phyloP scores from a whole-genome alignment of 108 stramenopile genomes.

The Cylindrotheca closterium region DNA sequence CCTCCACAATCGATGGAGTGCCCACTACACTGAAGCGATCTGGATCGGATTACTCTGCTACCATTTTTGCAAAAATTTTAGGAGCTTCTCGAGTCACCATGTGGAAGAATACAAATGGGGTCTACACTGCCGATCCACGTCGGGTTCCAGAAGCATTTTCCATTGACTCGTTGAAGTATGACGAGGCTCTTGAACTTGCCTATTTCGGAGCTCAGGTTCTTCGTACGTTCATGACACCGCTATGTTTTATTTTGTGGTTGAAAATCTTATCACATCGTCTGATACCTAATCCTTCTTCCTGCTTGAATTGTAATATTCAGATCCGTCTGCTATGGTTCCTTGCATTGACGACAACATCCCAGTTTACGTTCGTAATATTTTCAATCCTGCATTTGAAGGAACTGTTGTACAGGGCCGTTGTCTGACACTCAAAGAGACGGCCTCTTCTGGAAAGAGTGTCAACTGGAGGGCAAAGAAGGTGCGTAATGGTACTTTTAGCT shows the following conservation, averaged over 20 bases:
- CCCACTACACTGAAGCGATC: conserved; percentile 95
- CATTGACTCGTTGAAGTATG: conserved; percentile 79
- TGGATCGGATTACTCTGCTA: conserved; percentile 94
- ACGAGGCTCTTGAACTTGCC: conserved; percentile 95
- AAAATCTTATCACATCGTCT: too few relatives aligned
- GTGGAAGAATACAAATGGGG: conserved; percentile 99
- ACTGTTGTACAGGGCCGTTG: conserved; percentile 81
- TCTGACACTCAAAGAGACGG: conserved; percentile 44
- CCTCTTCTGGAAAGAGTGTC: conserved; percentile 35
- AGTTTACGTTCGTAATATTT: conserved; percentile 95
- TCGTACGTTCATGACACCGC: conserved; percentile 80
- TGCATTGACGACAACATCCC: conserved; percentile 80
- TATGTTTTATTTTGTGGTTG: conserved; percentile 73
- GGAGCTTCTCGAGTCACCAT: conserved; percentile 91
- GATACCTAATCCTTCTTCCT: too few relatives aligned
- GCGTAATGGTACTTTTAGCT: background rate
- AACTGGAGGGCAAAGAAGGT: conserved; percentile 57
- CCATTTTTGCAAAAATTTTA: conserved; percentile 84
- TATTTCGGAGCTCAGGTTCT: conserved; percentile 98
- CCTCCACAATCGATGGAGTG: conserved; percentile 73
- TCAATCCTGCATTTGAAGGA: conserved; percentile 90
- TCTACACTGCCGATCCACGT: conserved; percentile 92
- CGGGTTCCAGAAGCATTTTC: conserved; percentile 85
- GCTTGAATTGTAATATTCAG: too few relatives aligned
- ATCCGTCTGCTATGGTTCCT: conserved; percentile 94